These are phyloP conservation scores for Colletotrichum noveboracense DNA, from an alignment of 2,329 filamentous ascomycete genomes.

Conservation along the genomic window DNA sequence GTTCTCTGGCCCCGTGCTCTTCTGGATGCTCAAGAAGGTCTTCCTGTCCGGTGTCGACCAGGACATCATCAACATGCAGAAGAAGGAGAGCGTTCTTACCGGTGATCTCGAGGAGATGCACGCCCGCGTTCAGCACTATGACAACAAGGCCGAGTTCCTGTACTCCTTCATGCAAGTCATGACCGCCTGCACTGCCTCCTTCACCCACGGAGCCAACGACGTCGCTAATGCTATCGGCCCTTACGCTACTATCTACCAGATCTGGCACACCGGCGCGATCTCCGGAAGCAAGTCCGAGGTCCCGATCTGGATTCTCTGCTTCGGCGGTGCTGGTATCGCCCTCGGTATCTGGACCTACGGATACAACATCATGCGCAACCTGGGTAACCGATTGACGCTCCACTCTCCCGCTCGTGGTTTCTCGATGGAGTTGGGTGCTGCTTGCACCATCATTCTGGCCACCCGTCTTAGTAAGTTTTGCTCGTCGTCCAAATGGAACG, in stretches of 20 bases:
- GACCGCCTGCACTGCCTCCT: slow-evolving; percentile 67
- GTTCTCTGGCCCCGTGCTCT: slow-evolving; percentile 41
- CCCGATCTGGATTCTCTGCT: slow-evolving; percentile 62
- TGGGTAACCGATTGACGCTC: slow-evolving; percentile 63
- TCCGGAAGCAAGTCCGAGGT: slow-evolving; percentile 49
- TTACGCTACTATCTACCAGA: slow-evolving; percentile 66
- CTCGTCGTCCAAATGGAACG: neutral
- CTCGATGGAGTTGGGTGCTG: slow-evolving; percentile 53
- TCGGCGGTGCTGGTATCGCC: slow-evolving; percentile 38
- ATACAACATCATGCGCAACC: slow-evolving; percentile 63
- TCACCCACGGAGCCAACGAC: slow-evolving; percentile 72
- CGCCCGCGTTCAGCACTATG: slow-evolving; percentile 62
- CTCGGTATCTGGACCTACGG: slow-evolving; percentile 56
- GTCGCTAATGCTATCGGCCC: slow-evolving; percentile 68
- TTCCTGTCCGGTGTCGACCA: slow-evolving; percentile 47
- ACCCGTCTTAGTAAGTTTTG: slow-evolving; percentile 55
- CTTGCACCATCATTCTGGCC: slow-evolving; percentile 67
- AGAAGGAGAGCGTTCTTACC: slow-evolving; percentile 46
- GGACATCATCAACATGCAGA: slow-evolving; percentile 34
- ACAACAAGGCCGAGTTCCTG: slow-evolving; percentile 66
- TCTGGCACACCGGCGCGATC: slow-evolving; percentile 58
- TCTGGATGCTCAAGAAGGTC: slow-evolving; percentile 43
- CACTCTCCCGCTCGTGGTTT: slow-evolving; percentile 61
- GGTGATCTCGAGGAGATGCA: slow-evolving; percentile 61
- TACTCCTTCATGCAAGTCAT: slow-evolving; percentile 66